Evolutionary conservation across 2,329 filamentous ascomycete genomes (phyloP), one percentile per base, ranked within the genome.

Genomic region (Aspergillus ustus): DNA sequence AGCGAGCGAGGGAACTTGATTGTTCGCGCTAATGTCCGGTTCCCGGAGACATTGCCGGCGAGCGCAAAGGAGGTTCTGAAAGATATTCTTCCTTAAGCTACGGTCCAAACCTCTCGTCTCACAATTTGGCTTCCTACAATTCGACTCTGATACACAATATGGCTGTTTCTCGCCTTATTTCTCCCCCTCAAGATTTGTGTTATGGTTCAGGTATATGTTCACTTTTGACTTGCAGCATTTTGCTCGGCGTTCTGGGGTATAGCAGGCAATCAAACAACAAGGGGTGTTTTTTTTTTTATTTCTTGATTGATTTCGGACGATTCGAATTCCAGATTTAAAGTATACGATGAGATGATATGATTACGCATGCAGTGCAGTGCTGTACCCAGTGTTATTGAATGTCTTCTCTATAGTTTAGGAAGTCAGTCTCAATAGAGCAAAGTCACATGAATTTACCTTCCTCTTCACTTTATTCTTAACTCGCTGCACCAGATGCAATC

Each of bases 21-120:
- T 61, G 85, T 99, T 62, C 91, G 89, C 63, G 93, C 97, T 72
- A 95, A 95, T 73, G 93, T 99, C 76, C 93, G 91, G 74, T 98
- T 97, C 81, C 95, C 95, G 0, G 89, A 88, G 3, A 89, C 79
- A 45, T 78, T 99, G 77, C 94, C 92, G 4, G 60, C 84, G 7
- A 81, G 85, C 4, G 94, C 98, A 80, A 98, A 97, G 83, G 81
- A 88, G 66, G 84, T 90, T 74, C 78, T 99, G 66, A 91, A 85
- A 78, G 89, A 93, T 70, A 91, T 97, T 70, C 81, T 99, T 60
- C 85, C 78, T 72, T 74, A 9, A 52, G 22, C n/a, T 53, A 5
- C 9, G 34, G 11, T 15, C 11, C 34, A 25, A 25, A 25, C 25
- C 25, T 25, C 4, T 25, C 6, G 25, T 25, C 25, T 25, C 34